These are phyloP conservation scores for Guyanaporus albipodus DNA, from an alignment of 768 basidiomycete species.

Conservation along the genomic window DNA sequence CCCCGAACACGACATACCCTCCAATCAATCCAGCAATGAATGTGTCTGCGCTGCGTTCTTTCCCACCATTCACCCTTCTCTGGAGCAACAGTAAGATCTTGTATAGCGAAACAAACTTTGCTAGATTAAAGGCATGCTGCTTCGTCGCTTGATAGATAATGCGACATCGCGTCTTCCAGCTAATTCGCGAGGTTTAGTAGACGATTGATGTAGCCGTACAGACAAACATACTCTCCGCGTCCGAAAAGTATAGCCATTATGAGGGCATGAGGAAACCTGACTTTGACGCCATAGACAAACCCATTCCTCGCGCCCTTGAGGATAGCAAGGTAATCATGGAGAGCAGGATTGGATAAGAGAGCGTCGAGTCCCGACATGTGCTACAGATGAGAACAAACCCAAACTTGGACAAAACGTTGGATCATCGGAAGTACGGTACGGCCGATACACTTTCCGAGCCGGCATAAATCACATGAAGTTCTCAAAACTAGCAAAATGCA, in stretches of 20 bases:
- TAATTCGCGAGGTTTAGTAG: constrained; percentile 29
- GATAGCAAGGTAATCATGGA: constrained; percentile 89
- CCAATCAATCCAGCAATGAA: constrained; percentile 92
- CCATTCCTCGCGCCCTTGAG: constrained; percentile 93
- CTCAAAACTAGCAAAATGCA: no score
- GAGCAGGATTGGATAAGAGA: constrained; percentile 55
- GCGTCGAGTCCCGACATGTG: constrained; percentile 25
- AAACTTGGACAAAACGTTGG: background rate
- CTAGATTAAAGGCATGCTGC: constrained; percentile 88
- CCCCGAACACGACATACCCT: constrained; percentile 85
- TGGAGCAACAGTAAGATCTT: constrained; percentile 83
- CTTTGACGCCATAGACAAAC: constrained; percentile 85
- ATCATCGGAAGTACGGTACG: background rate
- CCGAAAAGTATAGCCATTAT: constrained; percentile 96
- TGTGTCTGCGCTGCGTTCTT: constrained; percentile 76
- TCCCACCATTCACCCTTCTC: constrained; percentile 75
- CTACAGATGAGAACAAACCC: background rate
- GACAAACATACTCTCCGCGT: constrained; percentile 71
- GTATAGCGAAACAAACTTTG: constrained; percentile 92
- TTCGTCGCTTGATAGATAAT: constrained; percentile 81
- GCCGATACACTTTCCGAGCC: background rate
- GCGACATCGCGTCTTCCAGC: constrained; percentile 65
- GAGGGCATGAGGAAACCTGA: constrained; percentile 92
- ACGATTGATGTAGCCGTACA: background rate
- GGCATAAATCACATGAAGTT: constrained; percentile 28